A percentile compares a stretch with the other conserved stretches of the same genome.
These are phyloP conservation scores for Paradendryphiella salina DNA, from an alignment of 2,329 filamentous ascomycete species.

Conservation along the genomic window DNA sequence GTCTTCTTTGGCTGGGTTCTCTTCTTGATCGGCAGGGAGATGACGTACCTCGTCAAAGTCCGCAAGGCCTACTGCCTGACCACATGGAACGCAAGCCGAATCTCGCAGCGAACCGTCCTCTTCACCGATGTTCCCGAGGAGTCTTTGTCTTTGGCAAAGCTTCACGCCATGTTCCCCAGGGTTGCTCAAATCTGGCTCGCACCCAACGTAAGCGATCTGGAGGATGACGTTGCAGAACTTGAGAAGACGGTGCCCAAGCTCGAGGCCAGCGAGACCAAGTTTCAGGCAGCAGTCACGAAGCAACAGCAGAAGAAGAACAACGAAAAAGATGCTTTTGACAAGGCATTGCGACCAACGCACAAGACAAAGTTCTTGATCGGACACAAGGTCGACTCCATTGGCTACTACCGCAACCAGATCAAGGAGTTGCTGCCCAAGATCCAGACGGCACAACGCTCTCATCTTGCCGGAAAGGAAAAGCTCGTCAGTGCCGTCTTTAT, in stretches of 20 bases:
- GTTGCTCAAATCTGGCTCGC: slow-evolving; percentile 54
- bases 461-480: slow-evolving; percentile 66
- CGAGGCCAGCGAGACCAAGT: slow-evolving; percentile 51
- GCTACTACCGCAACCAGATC: slow-evolving; percentile 77
- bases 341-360: slow-evolving; percentile 55
- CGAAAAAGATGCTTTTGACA: slow-evolving; percentile 66
- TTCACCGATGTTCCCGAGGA: slow-evolving; percentile 53
- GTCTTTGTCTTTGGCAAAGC: slow-evolving; percentile 41
- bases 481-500: slow-evolving; percentile 80
- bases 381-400: slow-evolving; percentile 69
- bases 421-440: slow-evolving; percentile 72
- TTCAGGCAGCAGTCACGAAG: slow-evolving; percentile 19
- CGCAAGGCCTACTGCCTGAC: slow-evolving; percentile 54
- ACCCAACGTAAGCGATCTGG: slow-evolving; percentile 50
- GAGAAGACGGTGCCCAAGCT: slow-evolving; percentile 50
- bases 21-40: slow-evolving; percentile 52
- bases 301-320: slow-evolving; percentile 19
- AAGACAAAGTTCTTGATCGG: slow-evolving; percentile 47
- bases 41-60: slow-evolving; percentile 52
- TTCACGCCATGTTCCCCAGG: slow-evolving; percentile 47
- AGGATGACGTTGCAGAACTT: slow-evolving; percentile 49
- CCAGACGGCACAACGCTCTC: slow-evolving; percentile 66
- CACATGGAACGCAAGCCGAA: slow-evolving; percentile 48
- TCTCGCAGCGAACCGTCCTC: slow-evolving; percentile 54
- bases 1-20: slow-evolving; percentile 51